Conservation (phyloP, 2,329 filamentous ascomycete species). For the Cladosporium sphaerospermum region DNA sequence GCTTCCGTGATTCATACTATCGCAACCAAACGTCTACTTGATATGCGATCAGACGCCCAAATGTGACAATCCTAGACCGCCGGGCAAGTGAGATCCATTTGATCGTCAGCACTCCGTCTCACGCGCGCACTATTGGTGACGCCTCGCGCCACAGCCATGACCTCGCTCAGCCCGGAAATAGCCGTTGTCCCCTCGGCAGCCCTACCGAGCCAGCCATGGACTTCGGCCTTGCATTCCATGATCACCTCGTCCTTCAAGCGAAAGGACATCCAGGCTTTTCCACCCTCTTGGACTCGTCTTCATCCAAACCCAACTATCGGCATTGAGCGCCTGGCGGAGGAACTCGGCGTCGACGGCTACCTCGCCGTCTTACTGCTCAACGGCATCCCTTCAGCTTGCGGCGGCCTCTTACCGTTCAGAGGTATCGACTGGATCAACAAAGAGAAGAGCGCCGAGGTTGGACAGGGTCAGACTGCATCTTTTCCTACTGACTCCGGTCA, state of each 20-base stretch:
- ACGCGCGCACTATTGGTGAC: too few species aligned
- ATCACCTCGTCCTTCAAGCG: slow-evolving; percentile 18
- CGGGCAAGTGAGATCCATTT: too few species aligned
- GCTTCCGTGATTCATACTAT: too few species aligned
- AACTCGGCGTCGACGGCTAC: slow-evolving; percentile 17
- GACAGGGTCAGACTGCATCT: background rate
- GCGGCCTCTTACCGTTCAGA: slow-evolving; percentile 18
- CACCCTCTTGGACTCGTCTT: slow-evolving; percentile 22
- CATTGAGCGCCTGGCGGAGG: slow-evolving; percentile 15
- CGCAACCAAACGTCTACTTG: too few species aligned
- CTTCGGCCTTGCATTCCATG: slow-evolving; percentile 17
- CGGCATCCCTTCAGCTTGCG: slow-evolving; percentile 18
- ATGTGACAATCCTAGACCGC: too few species aligned
- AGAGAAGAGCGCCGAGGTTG: background rate
- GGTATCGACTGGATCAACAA: slow-evolving; percentile 19
- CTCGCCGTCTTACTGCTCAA: slow-evolving; percentile 15
- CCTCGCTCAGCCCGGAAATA: slow-evolving; percentile 5
- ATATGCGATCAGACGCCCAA: too few species aligned
- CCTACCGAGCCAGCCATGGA: slow-evolving; percentile 18
- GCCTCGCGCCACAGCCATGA: background rate
- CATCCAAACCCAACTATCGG: slow-evolving; percentile 12
- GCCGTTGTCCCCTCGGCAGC: slow-evolving; percentile 12
- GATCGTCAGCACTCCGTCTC: too few species aligned
- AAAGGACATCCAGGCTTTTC: slow-evolving; percentile 19
- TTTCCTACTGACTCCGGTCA: background rate